These are phyloP conservation scores for Umbelopsis vinacea DNA, from an alignment of 192 early-diverging fungal genomes.

Conservation along the genomic window DNA sequence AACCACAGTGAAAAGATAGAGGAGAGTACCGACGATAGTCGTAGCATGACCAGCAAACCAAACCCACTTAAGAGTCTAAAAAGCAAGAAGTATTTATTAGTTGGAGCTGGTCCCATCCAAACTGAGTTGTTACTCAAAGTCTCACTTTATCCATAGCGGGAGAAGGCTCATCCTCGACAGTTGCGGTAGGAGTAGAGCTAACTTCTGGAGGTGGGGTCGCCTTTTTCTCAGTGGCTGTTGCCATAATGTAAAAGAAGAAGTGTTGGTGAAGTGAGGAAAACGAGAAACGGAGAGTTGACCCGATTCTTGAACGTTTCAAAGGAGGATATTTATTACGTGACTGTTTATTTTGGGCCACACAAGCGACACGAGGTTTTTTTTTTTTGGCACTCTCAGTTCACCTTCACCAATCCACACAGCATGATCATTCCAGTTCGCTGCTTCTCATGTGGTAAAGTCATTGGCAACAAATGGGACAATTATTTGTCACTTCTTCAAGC, in stretches of 20 bases:
- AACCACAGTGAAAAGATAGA: slow-evolving; percentile 31
- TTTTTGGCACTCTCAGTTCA: not conserved
- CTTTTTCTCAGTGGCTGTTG: not conserved
- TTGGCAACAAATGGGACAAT: slow-evolving; percentile 96
- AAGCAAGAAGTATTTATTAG: not conserved
- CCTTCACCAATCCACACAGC: slow-evolving; percentile 29
- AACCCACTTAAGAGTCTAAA: slow-evolving; percentile 31
- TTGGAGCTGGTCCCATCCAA: too few species aligned
- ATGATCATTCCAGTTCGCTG: slow-evolving; percentile 99
- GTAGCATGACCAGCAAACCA: slow-evolving; percentile 38
- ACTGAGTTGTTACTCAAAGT: not conserved
- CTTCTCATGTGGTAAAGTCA: slow-evolving; percentile 98
- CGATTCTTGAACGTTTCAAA: not conserved
- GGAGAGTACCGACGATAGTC: not conserved
- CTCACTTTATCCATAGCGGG: not conserved
- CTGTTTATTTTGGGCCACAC: not conserved
- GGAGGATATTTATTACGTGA: not conserved
- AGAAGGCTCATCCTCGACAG: not conserved
- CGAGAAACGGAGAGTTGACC: not conserved
- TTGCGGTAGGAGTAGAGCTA: not conserved
- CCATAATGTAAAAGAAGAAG: not conserved
- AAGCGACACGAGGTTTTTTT: not conserved
- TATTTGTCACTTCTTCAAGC: slow-evolving; percentile 81
- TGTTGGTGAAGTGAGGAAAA: not conserved
- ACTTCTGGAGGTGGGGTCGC: not conserved